Conservation (phyloP, 257 asterid genomes). For the Solanum corneliomulleri region DNA sequence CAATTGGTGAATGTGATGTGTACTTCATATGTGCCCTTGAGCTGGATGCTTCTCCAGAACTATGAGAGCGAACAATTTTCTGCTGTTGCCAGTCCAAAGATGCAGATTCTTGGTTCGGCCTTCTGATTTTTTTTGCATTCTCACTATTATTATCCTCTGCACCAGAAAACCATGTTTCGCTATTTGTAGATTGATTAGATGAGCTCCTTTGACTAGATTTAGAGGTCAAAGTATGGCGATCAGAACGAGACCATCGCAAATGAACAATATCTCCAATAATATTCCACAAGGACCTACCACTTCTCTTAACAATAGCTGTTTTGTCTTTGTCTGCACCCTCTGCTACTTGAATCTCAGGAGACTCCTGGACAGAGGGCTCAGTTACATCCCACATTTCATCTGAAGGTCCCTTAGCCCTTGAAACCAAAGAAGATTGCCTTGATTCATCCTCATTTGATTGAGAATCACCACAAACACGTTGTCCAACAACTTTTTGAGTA, state of each 20-base stretch:
- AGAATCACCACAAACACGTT: slow-evolving; percentile 29
- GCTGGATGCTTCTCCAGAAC: slow-evolving; percentile 25
- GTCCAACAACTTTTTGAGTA: slow-evolving; percentile 1
- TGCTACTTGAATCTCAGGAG: slow-evolving; percentile 21
- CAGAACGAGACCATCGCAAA: slow-evolving; percentile 57
- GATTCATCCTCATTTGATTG: slow-evolving; percentile 25
- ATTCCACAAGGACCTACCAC: slow-evolving; percentile 76
- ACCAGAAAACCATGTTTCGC: slow-evolving; percentile 79
- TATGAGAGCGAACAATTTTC: slow-evolving; percentile 16
- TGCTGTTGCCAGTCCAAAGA: slow-evolving; percentile 21
- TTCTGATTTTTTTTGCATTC: slow-evolving; percentile 18
- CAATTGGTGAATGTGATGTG: slow-evolving; percentile 25
- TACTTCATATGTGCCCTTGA: slow-evolving; percentile 24
- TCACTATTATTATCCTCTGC: slow-evolving; percentile 48
- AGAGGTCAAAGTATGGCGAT: slow-evolving; percentile 39
- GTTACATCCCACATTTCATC: slow-evolving; percentile 74
- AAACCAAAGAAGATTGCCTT: slow-evolving; percentile 19
- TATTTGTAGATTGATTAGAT: slow-evolving; percentile 53
- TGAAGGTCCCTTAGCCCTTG: slow-evolving; percentile 58
- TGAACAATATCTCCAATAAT: slow-evolving; percentile 45
- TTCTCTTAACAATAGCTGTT: slow-evolving; percentile 37
- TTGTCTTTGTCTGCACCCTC: slow-evolving; percentile 26
- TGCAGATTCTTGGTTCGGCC: slow-evolving; percentile 11
- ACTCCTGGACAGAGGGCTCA: slow-evolving; percentile 29
- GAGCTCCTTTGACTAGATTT: slow-evolving; percentile 53